Evolutionary conservation across 2,329 filamentous ascomycete species (phyloP), one percentile per base, ranked within the genome.

Genomic region (Fusarium equiseti): DNA sequence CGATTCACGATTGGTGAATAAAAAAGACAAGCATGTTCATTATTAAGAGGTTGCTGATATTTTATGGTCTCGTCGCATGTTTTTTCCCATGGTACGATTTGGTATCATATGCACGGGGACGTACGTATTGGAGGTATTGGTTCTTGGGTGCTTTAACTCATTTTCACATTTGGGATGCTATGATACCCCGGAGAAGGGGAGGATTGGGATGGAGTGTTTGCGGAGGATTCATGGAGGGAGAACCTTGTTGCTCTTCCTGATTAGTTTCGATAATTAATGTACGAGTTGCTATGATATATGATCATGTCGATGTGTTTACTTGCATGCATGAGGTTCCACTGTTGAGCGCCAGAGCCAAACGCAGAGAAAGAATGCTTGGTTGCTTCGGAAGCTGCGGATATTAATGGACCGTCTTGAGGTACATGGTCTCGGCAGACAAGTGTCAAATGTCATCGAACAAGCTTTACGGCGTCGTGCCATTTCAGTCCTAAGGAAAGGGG

Each of bases 1-100:
- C n/a, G 26, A 54, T 61, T 44, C 51, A 63, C 56, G 50, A 26
- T 57, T 56, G 60, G 58, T 46, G 49, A 69, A 70, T 31, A 48
- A 55, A 59, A 48, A 57, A 49, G 63, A 61, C 20, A 66, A 35
- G 48, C 42, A 68, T 68, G 59, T 73, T 66, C 72, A 73, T 72
- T 75, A 73, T 58, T 67, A 66, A 72, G 55, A 66, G 58, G 59
- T 58, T 72, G 59, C 59, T 63, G 63, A 71, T 64, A 53, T 74
- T 52, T 73, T 68, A 48, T 62, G 63, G 61, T 60, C 59, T 57
- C 50, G 57, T 43, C 51, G 59, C 50, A 54, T 55, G 60, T 67
- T 38, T 18, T 31, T 66, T 67, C 63, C 49, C 58, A 53, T 54
- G 32, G 59, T 52, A 59, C 57, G 44, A 52, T 48, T 65, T 68